Conservation (phyloP, 805 yeast species). For the Cyberlindnera sargentensis region DNA sequence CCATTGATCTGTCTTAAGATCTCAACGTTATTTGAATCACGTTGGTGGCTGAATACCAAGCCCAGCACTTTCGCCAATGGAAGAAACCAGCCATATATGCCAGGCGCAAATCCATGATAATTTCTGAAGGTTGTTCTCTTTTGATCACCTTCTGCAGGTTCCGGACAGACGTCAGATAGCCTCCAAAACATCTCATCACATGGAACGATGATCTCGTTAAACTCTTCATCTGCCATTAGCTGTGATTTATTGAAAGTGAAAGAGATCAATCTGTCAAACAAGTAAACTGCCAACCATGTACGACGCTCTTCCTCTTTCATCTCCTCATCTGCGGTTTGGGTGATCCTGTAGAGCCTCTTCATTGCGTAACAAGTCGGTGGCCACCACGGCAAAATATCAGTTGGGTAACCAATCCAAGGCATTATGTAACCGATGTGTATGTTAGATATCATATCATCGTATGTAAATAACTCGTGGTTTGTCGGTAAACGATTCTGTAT, state of each 20-base stretch:
- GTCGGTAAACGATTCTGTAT: slow-evolving; percentile 14
- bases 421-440: slow-evolving; percentile 19
- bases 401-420: slow-evolving; percentile 21
- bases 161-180: slow-evolving; percentile 17
- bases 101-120: slow-evolving; percentile 23
- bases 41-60: slow-evolving; percentile 17
- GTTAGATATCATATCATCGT: slow-evolving; percentile 18
- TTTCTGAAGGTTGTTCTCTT: slow-evolving; percentile 21
- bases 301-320: slow-evolving; percentile 32
- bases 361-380: slow-evolving; percentile 13
- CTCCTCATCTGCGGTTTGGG: slow-evolving; percentile 20
- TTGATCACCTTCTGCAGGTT: slow-evolving; percentile 25
- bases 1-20: slow-evolving; percentile 1
- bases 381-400: slow-evolving; percentile 23
- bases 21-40: slow-evolving; percentile 2
- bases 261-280: slow-evolving; percentile 32
- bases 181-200: slow-evolving; percentile 29
- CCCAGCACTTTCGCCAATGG: slow-evolving; percentile 30
- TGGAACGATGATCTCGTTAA: slow-evolving; percentile 26
- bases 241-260: slow-evolving; percentile 30
- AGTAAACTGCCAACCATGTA: slow-evolving; percentile 35
- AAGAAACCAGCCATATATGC: slow-evolving; percentile 33
- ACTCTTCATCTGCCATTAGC: slow-evolving; percentile 27
- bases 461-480: slow-evolving; percentile 3
- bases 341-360: slow-evolving; percentile 4